Conservation (phyloP, 164 flowering plant species). For the Magnolia sinica region DNA sequence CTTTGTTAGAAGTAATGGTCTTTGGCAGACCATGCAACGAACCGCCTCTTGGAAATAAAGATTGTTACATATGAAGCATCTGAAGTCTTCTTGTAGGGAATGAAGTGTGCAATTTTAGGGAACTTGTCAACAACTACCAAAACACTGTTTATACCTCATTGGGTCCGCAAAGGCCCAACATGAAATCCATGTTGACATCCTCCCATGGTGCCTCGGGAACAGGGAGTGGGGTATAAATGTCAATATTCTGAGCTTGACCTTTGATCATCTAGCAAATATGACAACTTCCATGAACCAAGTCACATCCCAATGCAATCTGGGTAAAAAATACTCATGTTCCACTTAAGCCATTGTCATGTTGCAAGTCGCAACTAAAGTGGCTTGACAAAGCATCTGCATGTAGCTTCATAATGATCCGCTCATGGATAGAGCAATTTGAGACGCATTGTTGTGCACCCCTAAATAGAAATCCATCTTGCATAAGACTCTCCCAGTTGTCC, state of each 20-base stretch:
- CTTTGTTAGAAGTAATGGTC: not conserved
- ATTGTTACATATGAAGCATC: not conserved
- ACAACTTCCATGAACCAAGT: not conserved
- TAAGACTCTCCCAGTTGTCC: not conserved
- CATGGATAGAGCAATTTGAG: not conserved
- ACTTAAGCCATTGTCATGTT: not conserved
- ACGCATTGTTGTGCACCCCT: not conserved
- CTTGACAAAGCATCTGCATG: not conserved
- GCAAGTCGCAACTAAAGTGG: not conserved
- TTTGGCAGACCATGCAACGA: conserved; percentile 1
- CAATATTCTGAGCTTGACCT: no score
- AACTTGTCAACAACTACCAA: conserved; percentile 8
- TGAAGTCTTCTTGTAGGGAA: not conserved
- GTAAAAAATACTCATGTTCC: not conserved
- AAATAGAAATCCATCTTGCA: not conserved
- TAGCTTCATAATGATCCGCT: not conserved
- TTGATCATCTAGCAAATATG: no score
- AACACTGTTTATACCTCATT: not conserved
- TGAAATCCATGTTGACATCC: no score
- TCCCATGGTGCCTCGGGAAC: no score
- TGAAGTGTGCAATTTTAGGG: conserved; percentile 9
- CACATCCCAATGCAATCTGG: not conserved
- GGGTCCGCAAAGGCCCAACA: not conserved
- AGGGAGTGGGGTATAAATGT: no score
- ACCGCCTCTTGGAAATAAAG: not conserved